These are phyloP conservation scores for Limnanthes douglasii DNA, from an alignment of 345 rosid species.

Conservation along the genomic window DNA sequence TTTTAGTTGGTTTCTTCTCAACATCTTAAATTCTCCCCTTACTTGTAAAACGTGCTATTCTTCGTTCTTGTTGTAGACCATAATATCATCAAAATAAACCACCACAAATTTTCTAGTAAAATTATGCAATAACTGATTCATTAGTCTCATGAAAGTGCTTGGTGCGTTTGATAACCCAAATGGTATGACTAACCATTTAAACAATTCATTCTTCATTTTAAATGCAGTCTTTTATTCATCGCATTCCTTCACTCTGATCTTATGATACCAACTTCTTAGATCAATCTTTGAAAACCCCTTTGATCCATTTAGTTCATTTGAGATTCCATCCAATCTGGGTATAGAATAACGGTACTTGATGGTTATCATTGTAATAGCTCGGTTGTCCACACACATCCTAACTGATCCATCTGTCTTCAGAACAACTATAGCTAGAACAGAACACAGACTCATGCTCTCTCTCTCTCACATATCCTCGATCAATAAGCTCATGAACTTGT, in stretches of 20 bases:
- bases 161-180: background rate
- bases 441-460: no score
- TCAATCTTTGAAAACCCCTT: background rate
- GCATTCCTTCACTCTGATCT: background rate
- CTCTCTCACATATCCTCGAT: no score
- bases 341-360: no score
- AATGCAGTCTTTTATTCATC: background rate
- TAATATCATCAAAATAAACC: background rate
- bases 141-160: background rate
- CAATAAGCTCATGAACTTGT: no score
- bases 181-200: background rate
- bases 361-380: no score
- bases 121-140: background rate
- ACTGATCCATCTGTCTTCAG: no score
- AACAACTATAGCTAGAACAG: no score
- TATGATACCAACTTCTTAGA: background rate
- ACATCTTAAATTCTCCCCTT: background rate
- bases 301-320: background rate
- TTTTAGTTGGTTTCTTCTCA: background rate
- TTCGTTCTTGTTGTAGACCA: no score
- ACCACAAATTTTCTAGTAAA: background rate
- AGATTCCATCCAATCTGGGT: background rate
- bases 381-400: no score
- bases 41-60: no score
- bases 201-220: background rate